These are phyloP conservation scores for Mucuna pruriens DNA, from an alignment of 306 rosid species.

Conservation along the genomic window DNA sequence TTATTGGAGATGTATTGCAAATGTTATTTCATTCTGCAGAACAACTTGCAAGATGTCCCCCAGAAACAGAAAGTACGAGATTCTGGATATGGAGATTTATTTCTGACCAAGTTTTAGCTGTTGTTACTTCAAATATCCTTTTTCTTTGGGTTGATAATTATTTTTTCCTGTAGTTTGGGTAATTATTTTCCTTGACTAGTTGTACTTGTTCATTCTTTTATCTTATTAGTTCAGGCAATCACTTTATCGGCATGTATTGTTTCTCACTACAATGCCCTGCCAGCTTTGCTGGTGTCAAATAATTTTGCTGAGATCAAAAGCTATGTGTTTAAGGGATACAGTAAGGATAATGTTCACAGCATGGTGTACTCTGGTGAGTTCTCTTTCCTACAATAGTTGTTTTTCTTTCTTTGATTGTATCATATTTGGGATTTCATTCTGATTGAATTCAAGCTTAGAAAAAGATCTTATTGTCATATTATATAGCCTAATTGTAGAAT, in stretches of 20 bases:
- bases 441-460: constrained; percentile 12
- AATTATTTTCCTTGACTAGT: constrained; percentile 62
- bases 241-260: constrained; percentile 85
- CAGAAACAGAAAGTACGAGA: constrained; percentile 56
- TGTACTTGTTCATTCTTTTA: constrained; percentile 77
- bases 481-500: not conserved
- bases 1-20: constrained; percentile 78
- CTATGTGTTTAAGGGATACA: constrained; percentile 80
- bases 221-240: constrained; percentile 90
- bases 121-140: constrained; percentile 88
- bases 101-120: constrained; percentile 69
- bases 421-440: not conserved
- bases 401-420: constrained; percentile 17
- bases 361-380: constrained; percentile 85
- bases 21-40: constrained; percentile 80
- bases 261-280: constrained; percentile 86
- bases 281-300: constrained; percentile 86
- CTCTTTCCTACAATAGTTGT: not conserved
- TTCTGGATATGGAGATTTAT: constrained; percentile 74
- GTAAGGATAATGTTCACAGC: constrained; percentile 76
- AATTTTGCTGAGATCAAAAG: constrained; percentile 92
- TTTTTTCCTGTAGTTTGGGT: not conserved
- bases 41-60: constrained; percentile 70
- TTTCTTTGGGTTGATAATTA: constrained; percentile 19
- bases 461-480: not conserved